phyloP scores from a whole-genome alignment of 2,329 filamentous ascomycete species.

The Aspergillus fumigatus region DNA sequence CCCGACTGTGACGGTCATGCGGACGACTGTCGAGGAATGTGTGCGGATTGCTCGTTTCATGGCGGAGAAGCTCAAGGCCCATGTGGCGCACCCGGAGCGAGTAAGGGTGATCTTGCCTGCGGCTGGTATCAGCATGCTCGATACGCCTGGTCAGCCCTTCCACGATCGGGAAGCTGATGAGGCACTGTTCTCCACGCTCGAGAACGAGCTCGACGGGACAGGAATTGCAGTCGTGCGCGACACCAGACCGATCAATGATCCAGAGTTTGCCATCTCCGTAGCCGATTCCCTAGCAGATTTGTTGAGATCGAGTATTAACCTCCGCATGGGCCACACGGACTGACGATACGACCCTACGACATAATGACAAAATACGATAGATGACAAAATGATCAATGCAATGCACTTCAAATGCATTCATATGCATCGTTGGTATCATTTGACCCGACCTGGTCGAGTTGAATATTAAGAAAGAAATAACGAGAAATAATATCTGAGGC shows the following conservation, averaged over 20 bases:
- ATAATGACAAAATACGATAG: not conserved
- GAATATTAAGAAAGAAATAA: slow-evolving; percentile 21
- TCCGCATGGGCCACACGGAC: not conserved
- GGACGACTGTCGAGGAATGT: slow-evolving; percentile 58
- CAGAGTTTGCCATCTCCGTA: slow-evolving; percentile 22
- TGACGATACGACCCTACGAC: not conserved
- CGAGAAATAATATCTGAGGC: slow-evolving; percentile 21
- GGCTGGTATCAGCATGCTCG: slow-evolving; percentile 59
- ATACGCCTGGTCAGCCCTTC: slow-evolving; percentile 52
- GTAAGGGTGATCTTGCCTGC: slow-evolving; percentile 57
- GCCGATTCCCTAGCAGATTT: slow-evolving; percentile 18
- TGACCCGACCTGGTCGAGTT: slow-evolving; percentile 10
- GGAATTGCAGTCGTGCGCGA: slow-evolving; percentile 50
- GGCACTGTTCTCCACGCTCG: slow-evolving; percentile 46
- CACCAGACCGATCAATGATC: slow-evolving; percentile 29
- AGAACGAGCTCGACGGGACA: slow-evolving; percentile 45
- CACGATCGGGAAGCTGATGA: slow-evolving; percentile 47
- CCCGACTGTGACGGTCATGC: slow-evolving; percentile 61
- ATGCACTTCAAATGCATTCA: not conserved
- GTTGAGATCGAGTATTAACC: slow-evolving; percentile 1
- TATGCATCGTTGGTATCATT: slow-evolving; percentile 7
- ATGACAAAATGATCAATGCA: not conserved
- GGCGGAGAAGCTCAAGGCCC: slow-evolving; percentile 46
- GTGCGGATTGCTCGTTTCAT: slow-evolving; percentile 53
- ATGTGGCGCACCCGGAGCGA: slow-evolving; percentile 34